Conservation (phyloP, 805 yeast genomes). For the Isabelozyma rhagii region DNA sequence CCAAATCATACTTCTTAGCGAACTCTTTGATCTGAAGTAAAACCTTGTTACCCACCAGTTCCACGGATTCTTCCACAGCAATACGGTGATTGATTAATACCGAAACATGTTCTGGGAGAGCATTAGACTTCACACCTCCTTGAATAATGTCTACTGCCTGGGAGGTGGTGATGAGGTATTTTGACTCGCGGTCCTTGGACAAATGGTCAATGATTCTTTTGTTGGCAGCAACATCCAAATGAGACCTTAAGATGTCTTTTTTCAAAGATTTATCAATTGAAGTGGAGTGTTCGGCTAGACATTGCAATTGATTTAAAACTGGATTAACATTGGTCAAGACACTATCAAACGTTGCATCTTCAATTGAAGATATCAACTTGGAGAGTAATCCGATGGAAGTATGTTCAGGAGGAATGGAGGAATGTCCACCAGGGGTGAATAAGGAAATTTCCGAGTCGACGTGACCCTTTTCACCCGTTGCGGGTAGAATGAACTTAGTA, state of each 20-base stretch:
- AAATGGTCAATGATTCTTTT: slow-evolving; percentile 32
- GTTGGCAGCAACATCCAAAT: slow-evolving; percentile 34
- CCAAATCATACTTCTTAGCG: slow-evolving; percentile 37
- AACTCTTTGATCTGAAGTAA: slow-evolving; percentile 24
- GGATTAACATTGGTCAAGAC: slow-evolving; percentile 44
- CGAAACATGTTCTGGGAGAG: slow-evolving; percentile 47
- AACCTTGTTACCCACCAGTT: slow-evolving; percentile 28
- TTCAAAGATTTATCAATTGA: slow-evolving; percentile 29
- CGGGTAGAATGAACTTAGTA: slow-evolving; percentile 54
- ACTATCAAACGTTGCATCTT: slow-evolving; percentile 32
- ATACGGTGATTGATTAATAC: slow-evolving; percentile 45
- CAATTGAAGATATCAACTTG: slow-evolving; percentile 36
- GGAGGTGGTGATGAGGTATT: slow-evolving; percentile 42
- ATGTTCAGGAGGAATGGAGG: slow-evolving; percentile 76
- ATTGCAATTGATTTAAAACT: slow-evolving; percentile 39
- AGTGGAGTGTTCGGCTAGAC: slow-evolving; percentile 44
- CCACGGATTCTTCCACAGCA: slow-evolving; percentile 41
- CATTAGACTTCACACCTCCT: slow-evolving; percentile 51
- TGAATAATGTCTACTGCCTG: slow-evolving; percentile 46
- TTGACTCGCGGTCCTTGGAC: slow-evolving; percentile 18
- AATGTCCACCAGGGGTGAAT: slow-evolving; percentile 72
- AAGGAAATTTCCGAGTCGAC: slow-evolving; percentile 47
- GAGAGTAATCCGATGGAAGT: slow-evolving; percentile 70
- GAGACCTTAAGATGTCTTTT: slow-evolving; percentile 37
- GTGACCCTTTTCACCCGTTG: slow-evolving; percentile 47